Percentiles rank a stretch among this genome's conserved stretches.
Conservation (phyloP, 1,284 basidiomycete species). For the Trichosporon faecale region DNA sequence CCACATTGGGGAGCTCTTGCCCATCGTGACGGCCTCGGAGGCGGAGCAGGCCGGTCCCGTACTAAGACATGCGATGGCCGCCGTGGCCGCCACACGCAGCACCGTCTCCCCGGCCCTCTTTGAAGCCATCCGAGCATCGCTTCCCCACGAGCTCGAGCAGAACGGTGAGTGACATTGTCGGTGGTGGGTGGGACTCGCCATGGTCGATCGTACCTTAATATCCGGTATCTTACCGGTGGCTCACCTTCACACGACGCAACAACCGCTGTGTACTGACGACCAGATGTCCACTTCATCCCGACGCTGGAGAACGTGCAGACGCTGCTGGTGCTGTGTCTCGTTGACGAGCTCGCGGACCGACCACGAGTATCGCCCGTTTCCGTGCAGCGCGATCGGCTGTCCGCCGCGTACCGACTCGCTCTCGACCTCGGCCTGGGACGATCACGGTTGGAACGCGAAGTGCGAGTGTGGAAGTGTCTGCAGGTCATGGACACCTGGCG, state of each 20-base stretch:
- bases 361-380: constrained; percentile 23
- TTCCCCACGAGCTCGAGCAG: constrained; percentile 26
- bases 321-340: constrained; percentile 26
- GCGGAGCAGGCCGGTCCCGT: constrained; percentile 20
- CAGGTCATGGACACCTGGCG: constrained; percentile 32
- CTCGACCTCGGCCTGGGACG: constrained; percentile 28
- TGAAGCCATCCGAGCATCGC: constrained; percentile 26
- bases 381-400: constrained; percentile 24
- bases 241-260: background rate
- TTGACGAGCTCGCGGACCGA: constrained; percentile 31
- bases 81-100: constrained; percentile 29
- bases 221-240: background rate
- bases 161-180: constrained; percentile 20
- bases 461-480: constrained; percentile 10
- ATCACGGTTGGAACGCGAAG: background rate
- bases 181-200: background rate
- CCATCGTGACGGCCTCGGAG: constrained; percentile 28
- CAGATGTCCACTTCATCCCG: constrained; percentile 28
- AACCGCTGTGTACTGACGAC: background rate
- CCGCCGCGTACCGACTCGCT: constrained; percentile 29
- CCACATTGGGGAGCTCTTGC: constrained; percentile 26
- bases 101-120: constrained; percentile 32
- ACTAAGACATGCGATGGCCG: constrained; percentile 31
- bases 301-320: constrained; percentile 31
- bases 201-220: background rate